These are phyloP conservation scores for Talaromyces sp. DNA, from an alignment of 2,329 filamentous ascomycete genomes.

Conservation along the genomic window DNA sequence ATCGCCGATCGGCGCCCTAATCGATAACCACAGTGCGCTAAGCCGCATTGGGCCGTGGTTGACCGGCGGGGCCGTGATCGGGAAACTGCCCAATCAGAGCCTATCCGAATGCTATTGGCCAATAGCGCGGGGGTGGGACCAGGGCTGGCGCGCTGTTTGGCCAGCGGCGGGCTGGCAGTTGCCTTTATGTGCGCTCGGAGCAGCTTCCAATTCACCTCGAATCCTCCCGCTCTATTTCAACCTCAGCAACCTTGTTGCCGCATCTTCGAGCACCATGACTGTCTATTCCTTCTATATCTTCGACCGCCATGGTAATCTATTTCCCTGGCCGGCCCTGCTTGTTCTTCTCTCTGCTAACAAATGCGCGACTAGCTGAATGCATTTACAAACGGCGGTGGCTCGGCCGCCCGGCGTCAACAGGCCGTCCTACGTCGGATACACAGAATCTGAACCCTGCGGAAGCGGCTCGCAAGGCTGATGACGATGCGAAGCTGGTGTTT, in stretches of 20 bases:
- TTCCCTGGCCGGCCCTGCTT: not conserved
- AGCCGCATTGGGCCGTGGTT: not conserved
- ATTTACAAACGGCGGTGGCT: constrained; percentile 91
- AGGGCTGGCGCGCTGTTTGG: not conserved
- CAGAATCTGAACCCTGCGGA: constrained; percentile 41
- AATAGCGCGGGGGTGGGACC: not conserved
- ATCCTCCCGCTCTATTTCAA: not conserved
- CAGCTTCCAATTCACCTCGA: not conserved
- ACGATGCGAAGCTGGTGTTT: constrained; percentile 96
- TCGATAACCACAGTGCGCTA: not conserved
- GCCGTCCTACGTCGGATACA: constrained; percentile 45
- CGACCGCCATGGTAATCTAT: constrained; percentile 80
- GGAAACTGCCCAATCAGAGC: not conserved
- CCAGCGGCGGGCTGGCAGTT: not conserved
- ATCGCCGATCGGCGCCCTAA: not conserved
- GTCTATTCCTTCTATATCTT: constrained; percentile 99
- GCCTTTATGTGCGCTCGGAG: not conserved
- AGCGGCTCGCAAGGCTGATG: constrained; percentile 46
- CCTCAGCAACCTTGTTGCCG: not conserved
- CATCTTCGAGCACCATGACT: constrained; percentile 59
- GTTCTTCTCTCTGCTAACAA: constrained; percentile 7
- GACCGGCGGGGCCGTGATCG: not conserved
- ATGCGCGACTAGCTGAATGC: constrained; percentile 68
- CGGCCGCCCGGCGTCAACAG: constrained; percentile 45
- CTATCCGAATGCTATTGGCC: not conserved